Conservation (phyloP, 768 basidiomycete species). For the Lactifluus rugatus region DNA sequence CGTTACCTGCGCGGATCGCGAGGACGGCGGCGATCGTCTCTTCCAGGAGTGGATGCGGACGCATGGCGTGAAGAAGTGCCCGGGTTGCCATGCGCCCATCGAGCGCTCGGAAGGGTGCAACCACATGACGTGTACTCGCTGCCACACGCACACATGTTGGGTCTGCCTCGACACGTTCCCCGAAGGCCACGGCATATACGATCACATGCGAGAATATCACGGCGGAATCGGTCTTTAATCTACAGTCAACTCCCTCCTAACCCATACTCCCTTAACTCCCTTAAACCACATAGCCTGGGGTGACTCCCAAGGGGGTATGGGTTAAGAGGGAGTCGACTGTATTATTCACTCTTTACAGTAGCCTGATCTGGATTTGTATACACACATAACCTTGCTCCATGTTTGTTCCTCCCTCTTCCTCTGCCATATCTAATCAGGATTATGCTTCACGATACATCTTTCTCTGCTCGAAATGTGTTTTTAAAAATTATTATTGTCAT, state of each 20-base stretch:
- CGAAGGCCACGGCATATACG: constrained; percentile 60
- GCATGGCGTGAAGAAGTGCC: constrained; percentile 67
- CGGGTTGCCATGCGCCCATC: constrained; percentile 59
- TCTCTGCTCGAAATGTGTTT: background rate
- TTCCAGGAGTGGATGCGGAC: constrained; percentile 55
- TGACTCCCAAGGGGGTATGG: too few species aligned
- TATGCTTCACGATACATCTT: background rate
- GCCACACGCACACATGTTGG: constrained; percentile 76
- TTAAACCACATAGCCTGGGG: too few species aligned
- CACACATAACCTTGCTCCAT: too few species aligned
- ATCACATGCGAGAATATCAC: constrained; percentile 61
- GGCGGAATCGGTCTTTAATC: constrained; percentile 33
- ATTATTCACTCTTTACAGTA: too few species aligned
- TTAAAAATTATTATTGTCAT: constrained; percentile 12
- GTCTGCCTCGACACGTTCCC: constrained; percentile 65
- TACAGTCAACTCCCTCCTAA: too few species aligned
- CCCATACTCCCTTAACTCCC: too few species aligned
- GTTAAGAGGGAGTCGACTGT: too few species aligned
- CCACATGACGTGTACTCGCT: constrained; percentile 70
- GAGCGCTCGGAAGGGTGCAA: constrained; percentile 72
- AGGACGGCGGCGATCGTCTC: constrained; percentile 38
- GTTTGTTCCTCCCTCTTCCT: background rate
- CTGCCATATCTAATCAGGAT: background rate
- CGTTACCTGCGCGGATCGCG: constrained; percentile 50
- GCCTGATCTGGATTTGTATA: too few species aligned